phyloP scores from a whole-genome alignment of 2,329 filamentous ascomycete species.

The Xylariales sp. region DNA sequence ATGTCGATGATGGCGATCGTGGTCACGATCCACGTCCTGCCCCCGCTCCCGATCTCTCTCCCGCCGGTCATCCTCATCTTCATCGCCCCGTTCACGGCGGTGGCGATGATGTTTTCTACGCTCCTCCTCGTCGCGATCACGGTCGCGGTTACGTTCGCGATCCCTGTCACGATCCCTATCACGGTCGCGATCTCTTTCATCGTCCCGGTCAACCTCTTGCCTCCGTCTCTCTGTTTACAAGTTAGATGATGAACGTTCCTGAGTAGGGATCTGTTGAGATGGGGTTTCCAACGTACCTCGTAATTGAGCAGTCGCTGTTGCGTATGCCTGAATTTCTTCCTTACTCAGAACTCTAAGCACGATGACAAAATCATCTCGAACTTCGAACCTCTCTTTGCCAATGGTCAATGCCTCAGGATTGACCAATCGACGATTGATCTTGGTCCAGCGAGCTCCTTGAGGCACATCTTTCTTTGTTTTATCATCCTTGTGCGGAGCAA shows the following conservation, averaged over 20 bases:
- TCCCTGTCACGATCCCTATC: conserved; percentile 12
- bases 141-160: conserved; percentile 12
- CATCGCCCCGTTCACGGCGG: conserved; percentile 22
- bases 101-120: conserved; percentile 20
- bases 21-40: conserved; percentile 18
- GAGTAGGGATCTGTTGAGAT: too few relatives aligned
- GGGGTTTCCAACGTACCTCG: conserved; percentile 57
- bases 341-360: conserved; percentile 81
- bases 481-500: conserved; percentile 88
- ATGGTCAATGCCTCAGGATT: conserved; percentile 83
- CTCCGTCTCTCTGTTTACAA: conserved; percentile 30
- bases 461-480: conserved; percentile 70
- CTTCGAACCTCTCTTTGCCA: conserved; percentile 87
- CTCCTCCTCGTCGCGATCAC: conserved; percentile 26
- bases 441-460: conserved; percentile 83
- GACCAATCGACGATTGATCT: conserved; percentile 82
- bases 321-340: conserved; percentile 87
- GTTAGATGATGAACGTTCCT: conserved; percentile 27
- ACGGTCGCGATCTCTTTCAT: too few relatives aligned
- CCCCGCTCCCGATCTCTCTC: conserved; percentile 16
- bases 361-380: conserved; percentile 90
- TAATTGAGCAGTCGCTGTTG: conserved; percentile 74
- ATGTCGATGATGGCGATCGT: conserved; percentile 19
- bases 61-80: conserved; percentile 22
- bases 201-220: conserved; percentile 34